Percentiles rank a stretch among this genome's conserved stretches.
phyloP scores from a whole-genome alignment of 2,329 filamentous ascomycete genomes.

The Aspergillus fructus region DNA sequence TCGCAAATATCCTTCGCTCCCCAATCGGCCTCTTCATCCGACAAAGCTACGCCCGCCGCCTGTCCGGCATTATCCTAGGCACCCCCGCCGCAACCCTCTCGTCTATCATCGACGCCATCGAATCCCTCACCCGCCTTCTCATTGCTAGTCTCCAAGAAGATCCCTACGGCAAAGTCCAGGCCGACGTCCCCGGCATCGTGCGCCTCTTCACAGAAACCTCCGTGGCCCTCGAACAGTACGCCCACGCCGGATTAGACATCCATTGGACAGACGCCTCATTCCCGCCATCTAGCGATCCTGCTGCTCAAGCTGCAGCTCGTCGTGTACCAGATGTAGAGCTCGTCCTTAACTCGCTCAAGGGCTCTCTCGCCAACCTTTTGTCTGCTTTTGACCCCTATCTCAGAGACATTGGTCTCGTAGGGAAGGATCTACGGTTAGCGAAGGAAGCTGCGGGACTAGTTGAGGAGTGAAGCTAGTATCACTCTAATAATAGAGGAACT shows the following conservation, averaged over 20 bases:
- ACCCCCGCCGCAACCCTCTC: slow-evolving; percentile 68
- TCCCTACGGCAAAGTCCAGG: slow-evolving; percentile 79
- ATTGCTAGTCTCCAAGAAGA: slow-evolving; percentile 77
- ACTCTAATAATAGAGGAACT: neutral
- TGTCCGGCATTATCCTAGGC: slow-evolving; percentile 69
- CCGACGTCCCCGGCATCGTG: slow-evolving; percentile 73
- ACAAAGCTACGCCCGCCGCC: slow-evolving; percentile 64
- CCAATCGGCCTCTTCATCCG: slow-evolving; percentile 68
- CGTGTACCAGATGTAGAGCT: slow-evolving; percentile 66
- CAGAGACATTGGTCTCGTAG: slow-evolving; percentile 66
- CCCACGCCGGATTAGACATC: slow-evolving; percentile 48
- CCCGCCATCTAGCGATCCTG: slow-evolving; percentile 35
- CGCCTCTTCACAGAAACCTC: slow-evolving; percentile 70
- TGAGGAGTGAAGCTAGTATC: slow-evolving; percentile 16
- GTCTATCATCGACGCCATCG: slow-evolving; percentile 69
- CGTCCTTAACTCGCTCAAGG: slow-evolving; percentile 64
- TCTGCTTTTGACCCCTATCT: slow-evolving; percentile 73
- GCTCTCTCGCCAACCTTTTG: slow-evolving; percentile 65
- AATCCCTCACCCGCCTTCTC: slow-evolving; percentile 67
- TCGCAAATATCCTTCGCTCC: slow-evolving; percentile 50
- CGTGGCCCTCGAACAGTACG: slow-evolving; percentile 67
- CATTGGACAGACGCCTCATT: slow-evolving; percentile 79
- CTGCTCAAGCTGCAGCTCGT: slow-evolving; percentile 35
- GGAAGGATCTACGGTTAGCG: slow-evolving; percentile 71
- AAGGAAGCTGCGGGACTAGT: slow-evolving; percentile 57